phyloP scores from a whole-genome alignment of 257 asterid genomes.

The Solanum paucissectum region DNA sequence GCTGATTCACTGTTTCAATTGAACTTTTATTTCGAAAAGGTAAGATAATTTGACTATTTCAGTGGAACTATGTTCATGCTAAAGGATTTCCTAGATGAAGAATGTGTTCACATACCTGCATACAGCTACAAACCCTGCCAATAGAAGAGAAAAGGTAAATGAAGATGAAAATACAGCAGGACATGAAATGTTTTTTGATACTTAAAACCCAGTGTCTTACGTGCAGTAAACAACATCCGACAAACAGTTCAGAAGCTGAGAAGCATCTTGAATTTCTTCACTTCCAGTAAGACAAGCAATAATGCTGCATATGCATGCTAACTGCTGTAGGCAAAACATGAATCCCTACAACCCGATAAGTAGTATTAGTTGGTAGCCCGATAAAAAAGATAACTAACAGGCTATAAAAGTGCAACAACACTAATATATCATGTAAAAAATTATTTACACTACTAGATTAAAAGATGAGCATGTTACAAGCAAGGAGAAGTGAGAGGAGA shows the following conservation, averaged over 20 bases:
- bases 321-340: slow-evolving; percentile 27
- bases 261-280: slow-evolving; percentile 16
- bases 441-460: not conserved
- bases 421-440: not conserved
- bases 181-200: not conserved
- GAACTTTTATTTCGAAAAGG: not conserved
- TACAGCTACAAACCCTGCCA: slow-evolving; percentile 40
- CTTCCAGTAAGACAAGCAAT: slow-evolving; percentile 19
- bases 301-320: slow-evolving; percentile 30
- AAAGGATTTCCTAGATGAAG: not conserved
- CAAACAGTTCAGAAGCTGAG: slow-evolving; percentile 21
- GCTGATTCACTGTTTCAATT: not conserved
- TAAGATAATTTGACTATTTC: not conserved
- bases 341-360: slow-evolving; percentile 14
- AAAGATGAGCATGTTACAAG: not conserved
- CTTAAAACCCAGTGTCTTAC: slow-evolving; percentile 3
- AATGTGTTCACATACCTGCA: slow-evolving; percentile 24
- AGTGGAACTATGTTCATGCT: not conserved
- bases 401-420: not conserved
- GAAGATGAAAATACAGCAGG: not conserved
- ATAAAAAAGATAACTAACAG: not conserved
- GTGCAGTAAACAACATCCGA: slow-evolving; percentile 14
- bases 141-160: not conserved
- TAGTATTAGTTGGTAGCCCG: not conserved
- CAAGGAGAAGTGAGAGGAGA: not conserved